Conservation (phyloP, 164 flowering plant species). For the Protea cynaroides region DNA sequence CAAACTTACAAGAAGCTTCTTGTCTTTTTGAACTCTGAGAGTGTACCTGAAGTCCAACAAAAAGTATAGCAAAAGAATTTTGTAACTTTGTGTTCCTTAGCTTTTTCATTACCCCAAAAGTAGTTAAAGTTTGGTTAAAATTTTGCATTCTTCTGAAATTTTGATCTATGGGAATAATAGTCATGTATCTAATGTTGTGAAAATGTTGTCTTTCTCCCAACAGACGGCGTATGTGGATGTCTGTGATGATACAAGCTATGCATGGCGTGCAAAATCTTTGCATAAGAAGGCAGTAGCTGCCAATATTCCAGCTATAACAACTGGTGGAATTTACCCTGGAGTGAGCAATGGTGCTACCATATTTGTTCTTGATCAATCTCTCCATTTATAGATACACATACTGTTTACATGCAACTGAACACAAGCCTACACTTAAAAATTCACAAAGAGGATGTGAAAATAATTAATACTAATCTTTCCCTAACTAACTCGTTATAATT, state of each 20-base stretch:
- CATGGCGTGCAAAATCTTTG: constrained; percentile 69
- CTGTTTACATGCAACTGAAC: neutral
- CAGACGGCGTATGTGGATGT: constrained; percentile 97
- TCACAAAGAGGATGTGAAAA: neutral
- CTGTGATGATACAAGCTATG: constrained; percentile 86
- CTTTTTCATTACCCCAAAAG: neutral
- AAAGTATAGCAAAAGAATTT: too few relatives aligned
- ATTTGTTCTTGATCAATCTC: constrained; percentile 5
- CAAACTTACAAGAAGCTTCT: too few relatives aligned
- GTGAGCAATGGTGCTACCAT: constrained; percentile 79
- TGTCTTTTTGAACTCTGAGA: too few relatives aligned
- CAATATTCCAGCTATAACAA: constrained; percentile 85
- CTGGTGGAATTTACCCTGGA: constrained; percentile 97
- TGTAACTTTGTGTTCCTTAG: neutral
- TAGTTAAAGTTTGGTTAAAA: too few relatives aligned
- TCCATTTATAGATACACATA: neutral
- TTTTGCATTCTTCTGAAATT: too few relatives aligned
- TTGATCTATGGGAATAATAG: neutral
- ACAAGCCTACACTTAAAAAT: neutral
- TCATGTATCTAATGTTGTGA: constrained; percentile 2
- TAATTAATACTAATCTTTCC: neutral
- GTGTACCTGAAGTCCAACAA: too few relatives aligned
- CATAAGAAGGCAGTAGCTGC: constrained; percentile 64
- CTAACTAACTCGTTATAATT: neutral
- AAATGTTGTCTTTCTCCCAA: constrained; percentile 8